These are phyloP conservation scores for Verticillium dahliae DNA, from an alignment of 2,329 filamentous ascomycete species.

Conservation along the genomic window DNA sequence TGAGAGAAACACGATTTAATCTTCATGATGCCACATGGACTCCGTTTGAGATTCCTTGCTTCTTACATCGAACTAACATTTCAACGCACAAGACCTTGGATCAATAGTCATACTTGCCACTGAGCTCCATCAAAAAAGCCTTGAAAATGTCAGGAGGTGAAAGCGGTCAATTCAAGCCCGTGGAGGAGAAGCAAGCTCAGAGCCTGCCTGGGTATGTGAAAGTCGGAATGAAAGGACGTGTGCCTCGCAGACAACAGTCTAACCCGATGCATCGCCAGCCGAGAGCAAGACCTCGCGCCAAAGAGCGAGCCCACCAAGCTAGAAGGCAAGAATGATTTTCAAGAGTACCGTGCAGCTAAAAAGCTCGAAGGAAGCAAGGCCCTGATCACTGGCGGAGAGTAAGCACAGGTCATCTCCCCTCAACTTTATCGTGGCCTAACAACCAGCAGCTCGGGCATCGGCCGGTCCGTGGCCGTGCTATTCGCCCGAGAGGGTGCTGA, in stretches of 20 bases:
- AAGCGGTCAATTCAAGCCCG: conserved; percentile 25
- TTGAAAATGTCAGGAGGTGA: conserved; percentile 8
- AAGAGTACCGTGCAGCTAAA: conserved; percentile 34
- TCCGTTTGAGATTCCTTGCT: too few relatives aligned
- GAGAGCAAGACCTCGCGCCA: conserved; percentile 30
- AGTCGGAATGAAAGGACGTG: background rate
- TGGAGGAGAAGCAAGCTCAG: conserved; percentile 26
- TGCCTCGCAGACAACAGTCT: background rate
- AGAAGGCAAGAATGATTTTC: conserved; percentile 27
- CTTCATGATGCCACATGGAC: too few relatives aligned
- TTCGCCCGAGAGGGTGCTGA: conserved; percentile 54
- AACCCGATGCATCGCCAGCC: conserved; percentile 9
- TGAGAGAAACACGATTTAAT: too few relatives aligned
- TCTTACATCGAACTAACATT: too few relatives aligned
- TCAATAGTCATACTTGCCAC: too few relatives aligned
- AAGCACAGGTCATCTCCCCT: conserved; percentile 14
- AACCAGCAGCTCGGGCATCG: conserved; percentile 41
- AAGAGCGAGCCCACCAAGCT: conserved; percentile 31
- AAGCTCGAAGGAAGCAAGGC: conserved; percentile 45
- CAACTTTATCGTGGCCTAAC: background rate
- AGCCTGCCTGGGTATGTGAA: conserved; percentile 28
- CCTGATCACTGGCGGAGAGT: conserved; percentile 52
- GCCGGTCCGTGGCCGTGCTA: conserved; percentile 45
- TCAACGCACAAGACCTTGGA: too few relatives aligned
- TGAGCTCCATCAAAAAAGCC: background rate